These are phyloP conservation scores for Dimocarpus longan DNA, from an alignment of 345 rosid genomes.

Conservation along the genomic window DNA sequence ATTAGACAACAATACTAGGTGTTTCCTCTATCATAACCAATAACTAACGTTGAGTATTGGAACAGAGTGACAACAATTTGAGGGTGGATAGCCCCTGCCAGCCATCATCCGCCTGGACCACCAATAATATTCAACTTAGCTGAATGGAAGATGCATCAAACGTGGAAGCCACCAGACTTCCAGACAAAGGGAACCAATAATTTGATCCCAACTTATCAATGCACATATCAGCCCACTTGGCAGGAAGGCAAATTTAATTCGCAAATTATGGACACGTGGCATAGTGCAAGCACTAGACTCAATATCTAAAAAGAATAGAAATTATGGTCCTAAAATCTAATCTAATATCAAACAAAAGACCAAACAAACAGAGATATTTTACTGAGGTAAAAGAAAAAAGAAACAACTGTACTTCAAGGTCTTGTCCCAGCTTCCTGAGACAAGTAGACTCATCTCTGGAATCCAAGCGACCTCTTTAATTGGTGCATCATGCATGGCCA, in stretches of 20 bases:
- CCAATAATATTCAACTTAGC: neutral
- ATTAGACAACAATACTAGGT: too few species aligned
- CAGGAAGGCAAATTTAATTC: constrained; percentile 2
- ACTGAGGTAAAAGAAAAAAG: neutral
- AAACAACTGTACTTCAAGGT: constrained; percentile 62
- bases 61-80: neutral
- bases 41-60: neutral
- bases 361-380: neutral
- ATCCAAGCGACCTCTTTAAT: constrained; percentile 86
- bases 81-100: too few species aligned
- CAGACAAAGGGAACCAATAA: constrained; percentile 2
- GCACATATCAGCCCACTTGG: neutral
- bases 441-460: constrained; percentile 86
- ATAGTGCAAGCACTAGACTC: constrained; percentile 9
- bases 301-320: constrained; percentile 1
- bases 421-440: constrained; percentile 94
- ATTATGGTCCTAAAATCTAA: neutral
- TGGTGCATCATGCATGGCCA: constrained; percentile 95
- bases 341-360: neutral
- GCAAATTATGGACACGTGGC: neutral
- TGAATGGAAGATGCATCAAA: neutral
- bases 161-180: neutral
- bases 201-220: neutral
- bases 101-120: neutral
- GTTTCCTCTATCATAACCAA: too few species aligned